These are phyloP conservation scores for Pseudogymnoascus sp. DNA, from an alignment of 2,329 filamentous ascomycete genomes.

Conservation along the genomic window DNA sequence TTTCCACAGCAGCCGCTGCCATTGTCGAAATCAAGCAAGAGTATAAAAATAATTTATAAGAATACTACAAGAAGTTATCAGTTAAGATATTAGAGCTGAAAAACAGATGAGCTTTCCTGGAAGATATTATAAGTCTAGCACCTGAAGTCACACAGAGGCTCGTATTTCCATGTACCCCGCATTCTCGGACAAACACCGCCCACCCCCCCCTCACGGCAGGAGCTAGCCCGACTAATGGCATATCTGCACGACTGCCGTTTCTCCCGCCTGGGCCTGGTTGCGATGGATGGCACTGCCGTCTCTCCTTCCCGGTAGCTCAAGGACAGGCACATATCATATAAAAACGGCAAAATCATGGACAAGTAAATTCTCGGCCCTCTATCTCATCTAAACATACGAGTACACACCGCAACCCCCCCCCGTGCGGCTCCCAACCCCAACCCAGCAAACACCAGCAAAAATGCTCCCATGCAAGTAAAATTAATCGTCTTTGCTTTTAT, in stretches of 20 bases:
- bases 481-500: constrained; percentile 5
- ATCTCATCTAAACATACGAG: constrained; percentile 7
- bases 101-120: neutral
- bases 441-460: constrained; percentile 5
- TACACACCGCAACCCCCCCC: neutral
- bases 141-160: neutral
- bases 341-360: neutral
- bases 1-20: neutral
- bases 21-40: neutral
- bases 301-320: neutral
- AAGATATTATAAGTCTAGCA: neutral
- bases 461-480: constrained; percentile 6
- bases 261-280: neutral
- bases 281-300: neutral
- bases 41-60: neutral
- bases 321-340: neutral
- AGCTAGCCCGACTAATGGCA: neutral
- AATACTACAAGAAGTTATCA: neutral
- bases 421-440: neutral
- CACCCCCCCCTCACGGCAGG: neutral
- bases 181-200: neutral
- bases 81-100: neutral
- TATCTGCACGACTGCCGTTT: neutral
- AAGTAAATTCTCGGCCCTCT: neutral
- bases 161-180: neutral